phyloP scores from a whole-genome alignment of 2,329 filamentous ascomycete species.

The Nemania sp. region DNA sequence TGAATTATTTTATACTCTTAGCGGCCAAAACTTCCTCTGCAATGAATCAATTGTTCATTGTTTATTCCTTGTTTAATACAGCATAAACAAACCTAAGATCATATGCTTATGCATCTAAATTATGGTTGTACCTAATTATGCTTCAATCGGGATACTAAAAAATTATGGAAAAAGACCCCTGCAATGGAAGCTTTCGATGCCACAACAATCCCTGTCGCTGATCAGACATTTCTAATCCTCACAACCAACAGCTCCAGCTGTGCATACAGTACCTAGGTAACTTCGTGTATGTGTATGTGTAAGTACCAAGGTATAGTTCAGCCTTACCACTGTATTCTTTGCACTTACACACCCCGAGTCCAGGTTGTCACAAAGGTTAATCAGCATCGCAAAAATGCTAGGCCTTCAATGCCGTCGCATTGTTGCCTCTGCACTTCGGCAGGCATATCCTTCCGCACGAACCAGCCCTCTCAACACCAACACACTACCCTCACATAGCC shows the following conservation, averaged over 20 bases:
- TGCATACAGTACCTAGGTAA: too few relatives aligned
- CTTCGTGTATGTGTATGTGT: too few relatives aligned
- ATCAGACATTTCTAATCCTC: slow-evolving; percentile 21
- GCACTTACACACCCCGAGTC: not conserved
- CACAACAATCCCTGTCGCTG: slow-evolving; percentile 17
- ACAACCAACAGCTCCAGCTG: not conserved
- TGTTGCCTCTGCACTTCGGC: slow-evolving; percentile 38
- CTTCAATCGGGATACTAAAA: slow-evolving; percentile 8
- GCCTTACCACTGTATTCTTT: not conserved
- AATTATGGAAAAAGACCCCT: not conserved
- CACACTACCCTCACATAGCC: slow-evolving; percentile 18
- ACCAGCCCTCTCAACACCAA: slow-evolving; percentile 22
- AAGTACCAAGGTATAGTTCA: not conserved
- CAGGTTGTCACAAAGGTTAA: not conserved
- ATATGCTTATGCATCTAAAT: not conserved
- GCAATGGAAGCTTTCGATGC: slow-evolving; percentile 1
- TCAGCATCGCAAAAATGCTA: slow-evolving; percentile 38
- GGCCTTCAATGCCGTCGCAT: slow-evolving; percentile 43
- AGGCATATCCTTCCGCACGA: slow-evolving; percentile 33
- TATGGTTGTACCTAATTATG: not conserved
- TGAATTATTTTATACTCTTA: too few relatives aligned
- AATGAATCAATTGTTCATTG: too few relatives aligned
- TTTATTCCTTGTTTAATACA: too few relatives aligned
- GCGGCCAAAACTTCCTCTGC: too few relatives aligned
- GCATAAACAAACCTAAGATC: too few relatives aligned